phyloP scores from a whole-genome alignment of 1,284 basidiomycete species.

The Rhodotorula mucilaginosa region DNA sequence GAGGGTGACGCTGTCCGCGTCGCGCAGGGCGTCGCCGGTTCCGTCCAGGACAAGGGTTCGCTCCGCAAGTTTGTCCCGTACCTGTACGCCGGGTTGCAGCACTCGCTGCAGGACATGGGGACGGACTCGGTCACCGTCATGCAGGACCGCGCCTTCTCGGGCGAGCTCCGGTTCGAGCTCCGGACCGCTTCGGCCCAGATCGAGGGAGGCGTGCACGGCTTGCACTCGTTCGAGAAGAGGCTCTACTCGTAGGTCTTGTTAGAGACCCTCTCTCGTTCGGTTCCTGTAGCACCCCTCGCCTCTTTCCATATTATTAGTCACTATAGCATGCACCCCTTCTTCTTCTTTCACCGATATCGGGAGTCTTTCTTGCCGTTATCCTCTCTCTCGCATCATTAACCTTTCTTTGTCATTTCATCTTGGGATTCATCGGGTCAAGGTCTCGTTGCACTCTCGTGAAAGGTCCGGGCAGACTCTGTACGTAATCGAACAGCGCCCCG shows the following conservation, averaged over 20 bases:
- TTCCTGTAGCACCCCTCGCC: neutral
- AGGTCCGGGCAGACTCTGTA: too few relatives aligned
- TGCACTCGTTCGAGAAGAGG: slow-evolving; percentile 75
- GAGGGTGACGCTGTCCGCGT: slow-evolving; percentile 94
- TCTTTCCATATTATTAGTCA: too few relatives aligned
- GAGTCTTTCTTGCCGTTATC: too few relatives aligned
- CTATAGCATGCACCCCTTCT: neutral
- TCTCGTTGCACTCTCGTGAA: too few relatives aligned
- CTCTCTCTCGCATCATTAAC: too few relatives aligned
- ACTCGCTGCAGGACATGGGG: slow-evolving; percentile 93
- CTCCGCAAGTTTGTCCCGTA: slow-evolving; percentile 76
- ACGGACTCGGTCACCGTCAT: slow-evolving; percentile 66
- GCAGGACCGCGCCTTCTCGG: slow-evolving; percentile 61
- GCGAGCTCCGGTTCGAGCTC: slow-evolving; percentile 83
- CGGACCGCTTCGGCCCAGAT: slow-evolving; percentile 93
- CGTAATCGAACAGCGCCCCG: too few relatives aligned
- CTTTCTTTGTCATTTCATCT: too few relatives aligned
- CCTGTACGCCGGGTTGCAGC: slow-evolving; percentile 55
- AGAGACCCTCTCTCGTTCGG: neutral
- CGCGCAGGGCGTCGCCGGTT: slow-evolving; percentile 89
- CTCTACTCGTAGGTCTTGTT: slow-evolving; percentile 53
- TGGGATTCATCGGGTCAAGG: too few relatives aligned
- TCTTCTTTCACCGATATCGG: neutral
- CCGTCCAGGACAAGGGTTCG: slow-evolving; percentile 96
- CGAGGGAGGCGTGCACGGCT: slow-evolving; percentile 91